Evolutionary conservation across 805 yeast genomes (phyloP).

Genomic region (Candida insectalens): DNA sequence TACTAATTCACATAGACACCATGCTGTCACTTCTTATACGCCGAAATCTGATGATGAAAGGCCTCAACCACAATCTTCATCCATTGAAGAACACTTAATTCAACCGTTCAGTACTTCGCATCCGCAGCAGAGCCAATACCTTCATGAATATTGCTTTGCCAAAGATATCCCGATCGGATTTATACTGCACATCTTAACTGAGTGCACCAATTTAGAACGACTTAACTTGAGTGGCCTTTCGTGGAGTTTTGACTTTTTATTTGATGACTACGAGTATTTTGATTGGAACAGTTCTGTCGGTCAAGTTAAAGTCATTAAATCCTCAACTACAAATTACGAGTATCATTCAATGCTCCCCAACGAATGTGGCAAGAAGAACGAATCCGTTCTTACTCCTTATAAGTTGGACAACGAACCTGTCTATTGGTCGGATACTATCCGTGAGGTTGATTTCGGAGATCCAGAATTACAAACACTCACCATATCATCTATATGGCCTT

Average conservation of each 20-base stretch:
- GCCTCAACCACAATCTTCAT: too few relatives aligned
- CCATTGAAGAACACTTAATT: too few relatives aligned
- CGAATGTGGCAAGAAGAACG: conserved; percentile 13
- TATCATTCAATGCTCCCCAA: conserved; percentile 25
- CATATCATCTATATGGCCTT: conserved; percentile 35
- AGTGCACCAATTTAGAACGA: conserved; percentile 50
- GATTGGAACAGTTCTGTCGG: conserved; percentile 21
- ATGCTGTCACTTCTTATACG: too few relatives aligned
- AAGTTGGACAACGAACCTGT: conserved; percentile 15
- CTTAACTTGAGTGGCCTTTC: conserved; percentile 55
- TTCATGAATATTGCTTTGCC: conserved; percentile 53
- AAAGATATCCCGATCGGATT: conserved; percentile 76
- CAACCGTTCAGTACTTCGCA: conserved; percentile 33
- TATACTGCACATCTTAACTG: conserved; percentile 54
- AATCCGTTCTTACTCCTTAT: too few relatives aligned
- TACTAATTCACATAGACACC: too few relatives aligned
- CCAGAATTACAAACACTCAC: conserved; percentile 25
- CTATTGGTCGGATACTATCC: conserved; percentile 23
- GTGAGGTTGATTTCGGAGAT: conserved; percentile 22
- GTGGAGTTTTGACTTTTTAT: conserved; percentile 57
- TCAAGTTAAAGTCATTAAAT: conserved; percentile 2
- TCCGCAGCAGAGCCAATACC: conserved; percentile 52
- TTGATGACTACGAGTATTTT: conserved; percentile 29
- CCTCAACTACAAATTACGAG: conserved; percentile 4
- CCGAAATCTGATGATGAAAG: too few relatives aligned